Conservation (phyloP, 345 rosid species). For the Acer yangbiense region DNA sequence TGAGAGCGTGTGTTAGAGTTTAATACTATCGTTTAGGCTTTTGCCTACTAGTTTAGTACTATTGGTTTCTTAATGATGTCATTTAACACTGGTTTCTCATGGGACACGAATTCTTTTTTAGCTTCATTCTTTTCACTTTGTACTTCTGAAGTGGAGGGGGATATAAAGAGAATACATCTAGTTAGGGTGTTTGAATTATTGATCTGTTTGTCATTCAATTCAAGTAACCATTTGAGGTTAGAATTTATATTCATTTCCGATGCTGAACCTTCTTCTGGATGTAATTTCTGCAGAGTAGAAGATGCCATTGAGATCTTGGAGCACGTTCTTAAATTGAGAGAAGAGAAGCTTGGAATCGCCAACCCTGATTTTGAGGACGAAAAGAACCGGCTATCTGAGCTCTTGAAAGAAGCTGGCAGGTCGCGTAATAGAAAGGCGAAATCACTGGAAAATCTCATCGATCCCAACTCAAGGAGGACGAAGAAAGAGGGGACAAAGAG, state of each 20-base stretch:
- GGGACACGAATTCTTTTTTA: background rate
- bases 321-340: conserved; percentile 85
- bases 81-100: background rate
- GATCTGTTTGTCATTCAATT: conserved; percentile 2
- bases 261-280: conserved; percentile 3
- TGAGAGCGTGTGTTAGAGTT: background rate
- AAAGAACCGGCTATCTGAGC: conserved; percentile 89
- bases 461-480: conserved; percentile 71
- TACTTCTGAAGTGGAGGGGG: background rate
- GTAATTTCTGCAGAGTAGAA: conserved; percentile 63
- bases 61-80: background rate
- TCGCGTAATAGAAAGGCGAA: conserved; percentile 83
- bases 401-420: conserved; percentile 95
- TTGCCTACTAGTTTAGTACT: background rate
- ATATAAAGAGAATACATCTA: background rate
- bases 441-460: conserved; percentile 91
- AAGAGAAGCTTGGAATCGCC: conserved; percentile 95
- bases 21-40: background rate
- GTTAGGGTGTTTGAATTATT: background rate
- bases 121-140: background rate
- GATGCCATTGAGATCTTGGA: conserved; percentile 97
- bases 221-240: conserved; percentile 1
- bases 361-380: conserved; percentile 98
- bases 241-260: background rate
- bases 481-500: conserved; percentile 77